phyloP scores from a whole-genome alignment of 495 filamentous ascomycete species.

The Penicillium chermesinum region DNA sequence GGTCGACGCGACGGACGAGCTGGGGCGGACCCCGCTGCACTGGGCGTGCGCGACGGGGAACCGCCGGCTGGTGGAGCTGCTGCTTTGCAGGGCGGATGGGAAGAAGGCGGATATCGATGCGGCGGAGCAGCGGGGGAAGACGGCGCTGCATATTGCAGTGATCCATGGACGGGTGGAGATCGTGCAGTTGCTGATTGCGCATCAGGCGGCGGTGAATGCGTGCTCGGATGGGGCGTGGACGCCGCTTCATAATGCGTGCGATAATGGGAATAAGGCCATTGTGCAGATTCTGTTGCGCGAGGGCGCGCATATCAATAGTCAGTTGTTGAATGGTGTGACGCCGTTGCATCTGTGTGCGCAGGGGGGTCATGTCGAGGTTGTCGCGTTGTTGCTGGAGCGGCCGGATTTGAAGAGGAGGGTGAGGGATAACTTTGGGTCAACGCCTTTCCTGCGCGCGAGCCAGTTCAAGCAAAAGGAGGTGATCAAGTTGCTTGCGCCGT shows the following conservation, averaged over 20 bases:
- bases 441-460: conserved; percentile 54
- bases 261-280: conserved; percentile 48
- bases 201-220: conserved; percentile 50
- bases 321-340: conserved; percentile 55
- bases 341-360: conserved; percentile 59
- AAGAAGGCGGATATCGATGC: conserved; percentile 43
- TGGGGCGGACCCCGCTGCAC: conserved; percentile 55
- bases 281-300: conserved; percentile 45
- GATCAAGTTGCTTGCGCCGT: conserved; percentile 51
- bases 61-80: conserved; percentile 45
- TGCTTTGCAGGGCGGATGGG: conserved; percentile 42
- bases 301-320: conserved; percentile 52
- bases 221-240: conserved; percentile 60
- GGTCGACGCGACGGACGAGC: conserved; percentile 42
- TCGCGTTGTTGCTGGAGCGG: conserved; percentile 46
- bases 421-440: conserved; percentile 59
- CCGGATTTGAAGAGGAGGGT: conserved; percentile 42
- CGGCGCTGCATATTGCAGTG: conserved; percentile 55
- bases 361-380: conserved; percentile 53
- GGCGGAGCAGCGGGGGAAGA: conserved; percentile 54
- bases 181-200: conserved; percentile 48
- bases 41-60: conserved; percentile 63
- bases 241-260: conserved; percentile 58
- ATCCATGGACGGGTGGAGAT: conserved; percentile 50
- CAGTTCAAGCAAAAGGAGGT: conserved; percentile 55